Conservation (phyloP, 495 filamentous ascomycete species). For the Melanomma pulvis-pyrius region DNA sequence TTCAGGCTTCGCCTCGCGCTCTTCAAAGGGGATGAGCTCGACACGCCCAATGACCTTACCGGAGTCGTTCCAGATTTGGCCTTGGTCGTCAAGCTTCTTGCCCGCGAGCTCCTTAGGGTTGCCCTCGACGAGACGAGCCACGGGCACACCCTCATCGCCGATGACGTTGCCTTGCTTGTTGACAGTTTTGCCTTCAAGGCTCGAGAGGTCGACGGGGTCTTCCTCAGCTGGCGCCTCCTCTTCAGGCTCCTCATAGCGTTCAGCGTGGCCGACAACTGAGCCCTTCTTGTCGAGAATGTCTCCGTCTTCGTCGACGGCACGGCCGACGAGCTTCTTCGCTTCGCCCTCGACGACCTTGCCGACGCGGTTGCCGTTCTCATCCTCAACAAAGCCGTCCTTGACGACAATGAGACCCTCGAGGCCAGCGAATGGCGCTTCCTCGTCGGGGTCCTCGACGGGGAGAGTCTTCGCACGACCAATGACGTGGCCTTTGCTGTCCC, state of each 20-base stretch:
- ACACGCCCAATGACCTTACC: conserved; percentile 74
- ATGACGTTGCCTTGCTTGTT: conserved; percentile 84
- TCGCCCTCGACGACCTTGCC: conserved; percentile 64
- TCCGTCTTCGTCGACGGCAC: conserved; percentile 65
- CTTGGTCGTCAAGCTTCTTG: conserved; percentile 69
- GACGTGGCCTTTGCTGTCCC: conserved; percentile 51
- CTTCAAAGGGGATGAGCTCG: conserved; percentile 71
- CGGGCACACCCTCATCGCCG: conserved; percentile 67
- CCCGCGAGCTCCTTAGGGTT: conserved; percentile 68
- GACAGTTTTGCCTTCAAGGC: conserved; percentile 65
- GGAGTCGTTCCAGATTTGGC: conserved; percentile 73
- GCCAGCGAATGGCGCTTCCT: conserved; percentile 65
- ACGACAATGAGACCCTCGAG: conserved; percentile 65
- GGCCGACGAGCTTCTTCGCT: conserved; percentile 64
- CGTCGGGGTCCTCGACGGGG: conserved; percentile 54
- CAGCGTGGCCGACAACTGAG: conserved; percentile 63
- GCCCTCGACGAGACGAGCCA: conserved; percentile 70
- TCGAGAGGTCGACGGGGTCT: conserved; percentile 58
- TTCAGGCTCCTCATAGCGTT: conserved; percentile 57
- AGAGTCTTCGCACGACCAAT: conserved; percentile 50
- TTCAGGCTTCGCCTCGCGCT: conserved; percentile 70
- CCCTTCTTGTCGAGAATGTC: conserved; percentile 66
- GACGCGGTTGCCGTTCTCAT: conserved; percentile 61
- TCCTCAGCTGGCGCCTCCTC: conserved; percentile 46
- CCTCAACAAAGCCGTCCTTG: conserved; percentile 61